These are phyloP conservation scores for Erodium texanum DNA, from an alignment of 441 rosid genomes.

Conservation along the genomic window DNA sequence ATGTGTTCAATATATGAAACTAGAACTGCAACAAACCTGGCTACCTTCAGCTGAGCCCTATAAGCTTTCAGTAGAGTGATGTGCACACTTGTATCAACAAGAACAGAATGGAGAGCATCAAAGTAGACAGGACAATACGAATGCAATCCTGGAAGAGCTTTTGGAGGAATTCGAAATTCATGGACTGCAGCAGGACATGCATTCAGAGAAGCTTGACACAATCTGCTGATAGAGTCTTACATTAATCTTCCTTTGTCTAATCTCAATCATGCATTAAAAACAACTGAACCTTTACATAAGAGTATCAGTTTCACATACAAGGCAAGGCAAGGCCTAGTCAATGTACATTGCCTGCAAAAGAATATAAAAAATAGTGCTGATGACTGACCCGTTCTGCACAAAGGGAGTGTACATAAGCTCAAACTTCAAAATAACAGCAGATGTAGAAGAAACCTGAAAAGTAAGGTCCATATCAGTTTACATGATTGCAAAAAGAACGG, in stretches of 20 bases:
- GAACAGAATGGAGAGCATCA: constrained; percentile 71
- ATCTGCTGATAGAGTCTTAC: constrained; percentile 30
- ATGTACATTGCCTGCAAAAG: not conserved
- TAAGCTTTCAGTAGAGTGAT: constrained; percentile 43
- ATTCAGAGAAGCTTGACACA: constrained; percentile 41
- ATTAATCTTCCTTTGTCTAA: constrained; percentile 7
- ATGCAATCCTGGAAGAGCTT: constrained; percentile 87
- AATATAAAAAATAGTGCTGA: constrained; percentile 7
- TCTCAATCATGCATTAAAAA: not conserved
- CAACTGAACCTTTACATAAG: not conserved
- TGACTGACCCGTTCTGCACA: constrained; percentile 40
- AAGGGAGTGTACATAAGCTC: constrained; percentile 77
- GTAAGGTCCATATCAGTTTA: constrained; percentile 9
- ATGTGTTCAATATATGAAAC: constrained; percentile 6
- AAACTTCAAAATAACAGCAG: constrained; percentile 76
- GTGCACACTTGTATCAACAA: constrained; percentile 79
- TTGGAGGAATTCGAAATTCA: constrained; percentile 82
- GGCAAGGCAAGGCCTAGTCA: not conserved
- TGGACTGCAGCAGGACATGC: constrained; percentile 58
- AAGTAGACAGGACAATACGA: constrained; percentile 90
- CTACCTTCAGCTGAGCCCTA: constrained; percentile 29
- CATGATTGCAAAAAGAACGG: not conserved
- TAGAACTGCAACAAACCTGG: constrained; percentile 49
- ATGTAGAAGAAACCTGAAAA: constrained; percentile 58
- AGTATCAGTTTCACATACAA: not conserved